Conservation (phyloP, 306 rosid genomes). For the Inga leiocalycina region DNA sequence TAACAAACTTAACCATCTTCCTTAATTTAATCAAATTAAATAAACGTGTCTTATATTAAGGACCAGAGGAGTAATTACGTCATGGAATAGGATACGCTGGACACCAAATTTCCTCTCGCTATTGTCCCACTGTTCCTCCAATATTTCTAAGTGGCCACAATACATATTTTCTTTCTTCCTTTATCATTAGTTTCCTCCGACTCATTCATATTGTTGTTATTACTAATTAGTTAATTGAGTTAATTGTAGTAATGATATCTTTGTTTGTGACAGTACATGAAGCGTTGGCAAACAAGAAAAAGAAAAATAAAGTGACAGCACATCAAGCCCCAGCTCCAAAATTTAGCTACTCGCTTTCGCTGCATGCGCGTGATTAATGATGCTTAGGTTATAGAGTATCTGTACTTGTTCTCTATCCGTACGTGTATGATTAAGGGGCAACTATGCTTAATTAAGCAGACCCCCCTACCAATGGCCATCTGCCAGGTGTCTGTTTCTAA, state of each 20-base stretch:
- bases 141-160: neutral
- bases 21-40: no score
- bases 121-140: neutral
- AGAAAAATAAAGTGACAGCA: no score
- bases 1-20: no score
- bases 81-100: neutral
- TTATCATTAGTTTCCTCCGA: neutral
- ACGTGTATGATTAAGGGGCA: slow-evolving; percentile 4
- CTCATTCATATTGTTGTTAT: neutral
- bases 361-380: neutral
- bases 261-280: neutral
- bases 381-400: no score
- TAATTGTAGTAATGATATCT: neutral
- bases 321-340: no score
- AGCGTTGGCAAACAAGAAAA: no score
- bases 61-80: no score
- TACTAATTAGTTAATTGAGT: neutral
- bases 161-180: no score
- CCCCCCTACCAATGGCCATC: slow-evolving; percentile 45
- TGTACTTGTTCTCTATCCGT: neutral
- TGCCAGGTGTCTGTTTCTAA: slow-evolving; percentile 38
- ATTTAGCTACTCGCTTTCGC: neutral
- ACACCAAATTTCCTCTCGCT: neutral
- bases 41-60: no score
- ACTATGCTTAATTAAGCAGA: slow-evolving; percentile 6